Evolutionary conservation across 2,329 filamentous ascomycete species (phyloP), one percentile per base, ranked within the genome.

Genomic region (Cordyceps sp.): DNA sequence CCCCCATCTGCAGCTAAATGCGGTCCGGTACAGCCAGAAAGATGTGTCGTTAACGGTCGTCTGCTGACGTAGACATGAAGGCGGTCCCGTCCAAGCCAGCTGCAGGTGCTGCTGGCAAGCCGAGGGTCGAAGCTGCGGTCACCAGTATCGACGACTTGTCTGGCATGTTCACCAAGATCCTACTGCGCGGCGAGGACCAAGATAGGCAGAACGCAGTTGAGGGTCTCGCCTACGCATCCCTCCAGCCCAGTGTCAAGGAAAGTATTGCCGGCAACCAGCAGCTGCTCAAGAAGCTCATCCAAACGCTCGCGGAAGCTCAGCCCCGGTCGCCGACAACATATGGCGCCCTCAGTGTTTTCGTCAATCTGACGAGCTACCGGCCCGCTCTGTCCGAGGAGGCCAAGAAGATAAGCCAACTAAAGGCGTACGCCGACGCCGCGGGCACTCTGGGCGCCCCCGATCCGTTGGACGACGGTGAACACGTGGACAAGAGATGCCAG

Each of bases 391-490:
- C 83, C 0, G 88, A 94, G 39, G 90, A 98, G 53, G 79, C 94
- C 45, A 90, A 88, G 58, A 84, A 82, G 47, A 83, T 98, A 59
- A 71, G 71, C 6, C 82, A 98, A 50, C 68, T 98, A 28, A 94
- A 93, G 59, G 83, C 85, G 3, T 98, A 96, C 45, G 90, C 90
- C 12, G 83, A 93, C 48, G 80, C 84, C 1, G 75, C 76, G 5
- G 85, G 83, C 45, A 69, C 71, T 37, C 49, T 68, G n/a, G 50
- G 62, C 0, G 58, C 65, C 3, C 61, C 68, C 1, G 73, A 86
- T 46, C 70, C 73, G 7, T 61, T 92, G 0, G 77, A 90, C 35
- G 72, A 85, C 37, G 77, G 93, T 35, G 64, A 76, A 3, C 73
- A 81, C 41, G 85, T 93, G 22, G 64, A 70, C 13, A 66, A 68